phyloP scores from a whole-genome alignment of 495 filamentous ascomycete species.

The Daldinia loculata region DNA sequence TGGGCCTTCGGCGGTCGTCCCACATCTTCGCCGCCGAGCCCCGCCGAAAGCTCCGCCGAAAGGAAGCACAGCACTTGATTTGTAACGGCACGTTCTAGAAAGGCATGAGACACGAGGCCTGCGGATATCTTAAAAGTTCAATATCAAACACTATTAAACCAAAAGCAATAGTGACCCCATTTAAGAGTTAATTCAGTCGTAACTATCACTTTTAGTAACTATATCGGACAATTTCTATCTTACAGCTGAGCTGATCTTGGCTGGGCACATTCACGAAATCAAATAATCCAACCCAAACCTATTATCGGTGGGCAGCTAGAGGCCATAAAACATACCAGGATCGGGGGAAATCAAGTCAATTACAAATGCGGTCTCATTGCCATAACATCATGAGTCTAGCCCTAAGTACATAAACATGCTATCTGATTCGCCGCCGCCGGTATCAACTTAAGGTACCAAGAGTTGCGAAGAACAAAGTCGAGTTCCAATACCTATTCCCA shows the following conservation, averaged over 20 bases:
- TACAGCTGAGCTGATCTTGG: no score
- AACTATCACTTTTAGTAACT: no score
- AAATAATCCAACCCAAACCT: not conserved
- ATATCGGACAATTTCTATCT: no score
- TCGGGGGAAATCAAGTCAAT: slow-evolving; percentile 8
- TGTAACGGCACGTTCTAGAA: not conserved
- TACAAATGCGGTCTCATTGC: slow-evolving; percentile 36
- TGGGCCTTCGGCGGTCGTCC: slow-evolving; percentile 26
- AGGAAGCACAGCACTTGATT: not conserved
- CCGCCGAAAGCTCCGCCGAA: slow-evolving; percentile 30
- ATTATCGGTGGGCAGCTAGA: not conserved
- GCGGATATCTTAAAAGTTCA: no score
- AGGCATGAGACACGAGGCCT: no score
- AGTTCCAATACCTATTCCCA: slow-evolving; percentile 21
- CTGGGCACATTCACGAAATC: not conserved
- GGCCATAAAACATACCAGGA: not conserved
- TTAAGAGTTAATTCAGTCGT: no score
- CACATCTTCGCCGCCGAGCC: slow-evolving; percentile 14
- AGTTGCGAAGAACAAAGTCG: slow-evolving; percentile 30
- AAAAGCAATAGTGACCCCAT: no score
- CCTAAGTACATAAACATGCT: slow-evolving; percentile 36
- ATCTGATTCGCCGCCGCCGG: slow-evolving; percentile 31
- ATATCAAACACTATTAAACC: no score
- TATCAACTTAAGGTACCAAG: slow-evolving; percentile 33
- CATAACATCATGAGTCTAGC: slow-evolving; percentile 35